Evolutionary conservation across 306 rosid genomes (phyloP), one percentile per base, ranked within the genome.

Genomic region (Cicer cuneatum): DNA sequence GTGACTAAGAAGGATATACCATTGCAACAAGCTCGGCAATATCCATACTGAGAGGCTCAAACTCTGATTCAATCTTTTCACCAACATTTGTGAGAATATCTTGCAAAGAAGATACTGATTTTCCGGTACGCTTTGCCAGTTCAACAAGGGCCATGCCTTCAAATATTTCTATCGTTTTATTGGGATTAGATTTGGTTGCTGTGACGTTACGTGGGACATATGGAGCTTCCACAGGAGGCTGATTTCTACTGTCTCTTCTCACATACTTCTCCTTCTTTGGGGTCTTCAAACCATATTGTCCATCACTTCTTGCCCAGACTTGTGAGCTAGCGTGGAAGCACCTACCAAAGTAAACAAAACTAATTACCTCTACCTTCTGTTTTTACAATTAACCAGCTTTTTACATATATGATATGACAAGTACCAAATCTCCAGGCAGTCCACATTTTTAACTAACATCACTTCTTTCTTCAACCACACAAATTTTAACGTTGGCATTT

Each of bases 101-200:
- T 80, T 86, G 96, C 83, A 94, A 79, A 62, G 85, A 72, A 66
- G 90, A 71, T 73, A 78, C 78, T 45, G 90, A 81, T 84, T 81
- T 84, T 57, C 97, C 92, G 12, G 91, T 75, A 71, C 90, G 93
- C 84, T 88, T 91, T 35, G 97, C 87, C 84, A 93, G 89, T 83
- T 93, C 97, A 60, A 72, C 85, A 59, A 88, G 75, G 54, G 94
- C 85, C 94, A 93, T 93, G 77, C 98, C 95, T 80, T 93, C 97
- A 82, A 89, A 93, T 79, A 93, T 88, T 78, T 93, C 98, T 66
- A 93, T 56, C 54, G 83, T 88, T 81, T 85, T 93, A 77, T 87
- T 93, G 16, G 74, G 77, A 66, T 69, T 40, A 57, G 88, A 68
- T 83, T 84, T 86, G 74, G 80, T 48, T 70, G 86, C 63, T 74